Evolutionary conservation across 345 rosid species (phyloP).

Genomic region (Psidium guajava): DNA sequence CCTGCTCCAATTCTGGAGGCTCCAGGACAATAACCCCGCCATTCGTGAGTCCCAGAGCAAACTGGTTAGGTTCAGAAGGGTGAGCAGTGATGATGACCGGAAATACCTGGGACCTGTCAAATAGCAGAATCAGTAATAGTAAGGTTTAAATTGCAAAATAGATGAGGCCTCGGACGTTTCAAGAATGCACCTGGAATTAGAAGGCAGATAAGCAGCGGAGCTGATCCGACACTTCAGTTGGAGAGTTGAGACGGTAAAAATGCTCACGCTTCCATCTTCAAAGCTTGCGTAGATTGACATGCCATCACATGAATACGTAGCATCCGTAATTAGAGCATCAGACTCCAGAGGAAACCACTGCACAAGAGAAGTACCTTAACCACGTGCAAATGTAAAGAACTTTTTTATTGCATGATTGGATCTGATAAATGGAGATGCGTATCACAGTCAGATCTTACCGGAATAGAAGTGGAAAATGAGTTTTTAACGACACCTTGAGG

Average conservation of each 20-base stretch:
- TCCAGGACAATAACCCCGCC: constrained; percentile 65
- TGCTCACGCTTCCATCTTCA: constrained; percentile 64
- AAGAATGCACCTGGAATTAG: constrained; percentile 47
- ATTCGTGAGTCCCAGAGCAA: constrained; percentile 74
- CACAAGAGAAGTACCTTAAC: not conserved
- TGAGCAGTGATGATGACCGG: constrained; percentile 82
- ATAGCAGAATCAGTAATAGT: not conserved
- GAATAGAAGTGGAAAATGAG: not conserved
- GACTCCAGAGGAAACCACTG: constrained; percentile 62
- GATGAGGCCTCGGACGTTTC: not conserved
- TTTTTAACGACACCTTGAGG: not conserved
- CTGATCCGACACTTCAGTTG: constrained; percentile 69
- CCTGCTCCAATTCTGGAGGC: constrained; percentile 60
- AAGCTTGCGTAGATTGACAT: constrained; percentile 71
- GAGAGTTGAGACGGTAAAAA: constrained; percentile 52
- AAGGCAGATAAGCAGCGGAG: constrained; percentile 55
- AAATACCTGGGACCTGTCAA: constrained; percentile 57
- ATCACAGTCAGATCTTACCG: not conserved
- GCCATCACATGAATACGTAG: constrained; percentile 74
- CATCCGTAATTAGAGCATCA: constrained; percentile 71
- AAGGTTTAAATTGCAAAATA: not conserved
- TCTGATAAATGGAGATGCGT: not conserved
- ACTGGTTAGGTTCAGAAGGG: constrained; percentile 67
- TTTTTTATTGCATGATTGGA: not conserved
- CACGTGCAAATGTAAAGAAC: not conserved